Evolutionary conservation across 495 filamentous ascomycete genomes (phyloP).

Genomic region (Umbilicaria muhlenbergii): DNA sequence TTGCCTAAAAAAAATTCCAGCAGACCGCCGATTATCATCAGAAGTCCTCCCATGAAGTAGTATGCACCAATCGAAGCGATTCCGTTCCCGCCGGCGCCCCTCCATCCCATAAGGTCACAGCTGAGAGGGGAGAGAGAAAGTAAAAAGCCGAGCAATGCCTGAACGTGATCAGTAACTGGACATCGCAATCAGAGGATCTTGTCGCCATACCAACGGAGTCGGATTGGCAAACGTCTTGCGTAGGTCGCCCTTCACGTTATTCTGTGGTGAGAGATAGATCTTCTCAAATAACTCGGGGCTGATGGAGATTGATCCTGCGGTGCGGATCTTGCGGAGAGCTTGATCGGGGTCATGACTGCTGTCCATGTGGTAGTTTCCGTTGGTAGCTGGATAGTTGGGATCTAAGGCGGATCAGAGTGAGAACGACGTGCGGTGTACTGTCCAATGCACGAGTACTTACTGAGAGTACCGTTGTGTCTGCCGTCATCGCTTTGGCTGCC

Average conservation of each 20-base stretch:
- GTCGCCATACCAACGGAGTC: conserved; percentile 40
- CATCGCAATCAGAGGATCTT: not conserved
- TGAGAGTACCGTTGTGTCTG: no score
- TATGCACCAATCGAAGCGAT: conserved; percentile 23
- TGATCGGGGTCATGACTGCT: conserved; percentile 10
- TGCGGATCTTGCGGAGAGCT: conserved; percentile 21
- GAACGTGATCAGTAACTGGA: not conserved
- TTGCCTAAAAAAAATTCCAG: conserved; percentile 61
- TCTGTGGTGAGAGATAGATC: conserved; percentile 53
- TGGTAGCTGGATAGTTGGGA: no score
- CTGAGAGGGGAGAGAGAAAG: conserved; percentile 46
- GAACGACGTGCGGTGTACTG: no score
- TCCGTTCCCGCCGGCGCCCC: conserved; percentile 47
- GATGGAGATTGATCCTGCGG: conserved; percentile 36
- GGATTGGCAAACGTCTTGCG: conserved; percentile 51
- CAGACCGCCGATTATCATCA: conserved; percentile 46
- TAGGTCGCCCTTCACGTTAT: conserved; percentile 38
- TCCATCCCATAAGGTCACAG: conserved; percentile 55
- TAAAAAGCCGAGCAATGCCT: conserved; percentile 45
- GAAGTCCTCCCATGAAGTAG: conserved; percentile 36
- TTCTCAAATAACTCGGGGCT: conserved; percentile 58
- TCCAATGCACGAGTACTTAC: no score
- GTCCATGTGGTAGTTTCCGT: conserved; percentile 4
- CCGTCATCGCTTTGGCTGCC: no score
- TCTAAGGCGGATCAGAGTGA: no score